Conservation (phyloP, 208 protist genomes). For the Trypanosoma melophagium region DNA sequence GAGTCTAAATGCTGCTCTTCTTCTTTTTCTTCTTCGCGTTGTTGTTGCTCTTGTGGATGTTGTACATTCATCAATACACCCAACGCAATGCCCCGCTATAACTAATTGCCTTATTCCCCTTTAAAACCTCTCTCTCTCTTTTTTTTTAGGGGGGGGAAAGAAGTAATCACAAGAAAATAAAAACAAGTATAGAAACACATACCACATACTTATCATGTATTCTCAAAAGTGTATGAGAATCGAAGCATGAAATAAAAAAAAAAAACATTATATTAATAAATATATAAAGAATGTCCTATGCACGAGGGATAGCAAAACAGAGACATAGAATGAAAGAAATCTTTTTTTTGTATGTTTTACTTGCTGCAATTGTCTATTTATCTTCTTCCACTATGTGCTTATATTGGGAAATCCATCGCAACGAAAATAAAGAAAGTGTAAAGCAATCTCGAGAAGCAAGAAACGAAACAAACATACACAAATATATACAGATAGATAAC, state of each 20-base stretch:
- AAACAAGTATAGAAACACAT: no score
- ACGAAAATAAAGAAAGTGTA: slow-evolving; percentile 10
- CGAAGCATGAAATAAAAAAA: no score
- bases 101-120: no score
- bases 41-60: neutral
- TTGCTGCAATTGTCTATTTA: neutral
- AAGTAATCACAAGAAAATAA: no score
- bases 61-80: neutral
- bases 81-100: no score
- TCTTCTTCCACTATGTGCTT: slow-evolving; percentile 14
- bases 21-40: neutral
- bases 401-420: no score
- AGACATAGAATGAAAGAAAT: neutral
- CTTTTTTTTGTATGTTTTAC: neutral
- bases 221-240: no score
- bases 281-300: neutral
- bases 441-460: slow-evolving; percentile 2
- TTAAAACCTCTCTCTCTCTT: no score
- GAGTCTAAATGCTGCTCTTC: neutral
- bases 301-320: neutral
- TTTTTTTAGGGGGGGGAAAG: no score
- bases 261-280: neutral
- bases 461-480: slow-evolving; percentile 6
- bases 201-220: no score
- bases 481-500: neutral